Conservation (phyloP, 768 basidiomycete species). For the Termitomyces heimii region DNA sequence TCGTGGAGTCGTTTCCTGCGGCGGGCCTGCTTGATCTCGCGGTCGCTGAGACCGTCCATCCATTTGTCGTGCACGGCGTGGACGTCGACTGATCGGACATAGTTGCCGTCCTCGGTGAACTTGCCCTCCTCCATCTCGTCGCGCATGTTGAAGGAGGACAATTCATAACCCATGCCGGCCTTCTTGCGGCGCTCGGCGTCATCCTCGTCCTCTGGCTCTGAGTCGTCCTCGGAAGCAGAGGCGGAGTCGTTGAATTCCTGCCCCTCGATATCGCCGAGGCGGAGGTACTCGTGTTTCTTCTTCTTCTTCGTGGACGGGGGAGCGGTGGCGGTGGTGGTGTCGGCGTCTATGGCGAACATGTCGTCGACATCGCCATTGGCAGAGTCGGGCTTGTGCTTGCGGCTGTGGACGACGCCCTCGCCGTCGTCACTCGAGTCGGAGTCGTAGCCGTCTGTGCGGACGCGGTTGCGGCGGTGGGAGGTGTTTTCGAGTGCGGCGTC, state of each 20-base stretch:
- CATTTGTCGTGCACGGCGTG: constrained; percentile 91
- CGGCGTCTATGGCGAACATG: constrained; percentile 65
- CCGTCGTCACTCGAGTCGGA: constrained; percentile 94
- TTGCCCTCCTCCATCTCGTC: constrained; percentile 98
- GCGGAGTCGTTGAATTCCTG: constrained; percentile 72
- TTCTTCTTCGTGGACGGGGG: constrained; percentile 30
- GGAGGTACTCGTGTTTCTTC: constrained; percentile 69
- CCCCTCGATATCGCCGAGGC: constrained; percentile 93
- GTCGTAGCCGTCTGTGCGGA: constrained; percentile 86
- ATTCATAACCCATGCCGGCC: constrained; percentile 86
- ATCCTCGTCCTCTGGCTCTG: constrained; percentile 70
- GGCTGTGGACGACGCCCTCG: constrained; percentile 85
- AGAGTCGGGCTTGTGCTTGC: constrained; percentile 47
- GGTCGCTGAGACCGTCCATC: constrained; percentile 89
- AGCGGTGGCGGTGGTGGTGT: too few relatives aligned
- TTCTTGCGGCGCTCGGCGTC: constrained; percentile 71
- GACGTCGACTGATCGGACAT: constrained; percentile 82
- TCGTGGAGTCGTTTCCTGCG: constrained; percentile 73
- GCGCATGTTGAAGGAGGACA: constrained; percentile 98
- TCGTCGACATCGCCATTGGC: constrained; percentile 61
- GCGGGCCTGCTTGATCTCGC: constrained; percentile 78
- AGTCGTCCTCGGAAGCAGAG: constrained; percentile 39
- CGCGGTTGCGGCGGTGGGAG: constrained; percentile 55
- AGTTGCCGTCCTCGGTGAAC: constrained; percentile 90
- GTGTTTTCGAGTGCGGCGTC: constrained; percentile 69